Conservation (phyloP, 1,284 basidiomycete species). For the Hymenochaete sp. region DNA sequence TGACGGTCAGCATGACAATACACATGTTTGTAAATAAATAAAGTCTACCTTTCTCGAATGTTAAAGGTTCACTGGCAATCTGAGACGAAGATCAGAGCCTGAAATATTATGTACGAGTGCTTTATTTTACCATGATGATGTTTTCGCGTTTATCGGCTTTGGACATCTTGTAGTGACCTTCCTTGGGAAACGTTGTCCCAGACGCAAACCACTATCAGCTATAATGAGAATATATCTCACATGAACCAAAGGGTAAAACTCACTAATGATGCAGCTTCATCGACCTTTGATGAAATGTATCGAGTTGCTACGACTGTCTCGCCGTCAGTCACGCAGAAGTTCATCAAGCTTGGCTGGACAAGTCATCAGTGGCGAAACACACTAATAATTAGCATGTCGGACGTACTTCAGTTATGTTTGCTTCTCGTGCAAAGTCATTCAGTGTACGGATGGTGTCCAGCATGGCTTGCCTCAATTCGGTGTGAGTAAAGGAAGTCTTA, state of each 20-base stretch:
- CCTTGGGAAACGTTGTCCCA: constrained; percentile 82
- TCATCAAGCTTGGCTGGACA: constrained; percentile 79
- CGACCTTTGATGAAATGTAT: constrained; percentile 85
- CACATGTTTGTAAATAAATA: constrained; percentile 1
- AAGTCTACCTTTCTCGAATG: constrained; percentile 79
- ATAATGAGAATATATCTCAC: constrained; percentile 10
- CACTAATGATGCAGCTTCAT: constrained; percentile 88
- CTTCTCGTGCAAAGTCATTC: constrained; percentile 70
- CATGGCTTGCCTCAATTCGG: constrained; percentile 72
- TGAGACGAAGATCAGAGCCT: constrained; percentile 21
- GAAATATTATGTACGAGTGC: not conserved
- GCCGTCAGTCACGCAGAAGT: constrained; percentile 95
- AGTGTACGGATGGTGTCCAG: constrained; percentile 73
- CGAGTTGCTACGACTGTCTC: constrained; percentile 88
- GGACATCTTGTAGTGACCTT: constrained; percentile 89
- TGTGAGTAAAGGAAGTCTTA: constrained; percentile 58
- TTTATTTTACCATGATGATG: constrained; percentile 68
- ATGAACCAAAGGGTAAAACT: constrained; percentile 20
- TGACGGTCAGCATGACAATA: constrained; percentile 1
- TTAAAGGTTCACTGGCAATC: constrained; percentile 88
- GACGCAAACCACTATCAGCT: constrained; percentile 81
- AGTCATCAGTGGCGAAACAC: constrained; percentile 1
- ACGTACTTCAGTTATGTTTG: constrained; percentile 58
- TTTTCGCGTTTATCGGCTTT: constrained; percentile 95
- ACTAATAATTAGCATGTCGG: not conserved